Evolutionary conservation across 1,284 basidiomycete genomes (phyloP).

Genomic region (Baeospora myosura): DNA sequence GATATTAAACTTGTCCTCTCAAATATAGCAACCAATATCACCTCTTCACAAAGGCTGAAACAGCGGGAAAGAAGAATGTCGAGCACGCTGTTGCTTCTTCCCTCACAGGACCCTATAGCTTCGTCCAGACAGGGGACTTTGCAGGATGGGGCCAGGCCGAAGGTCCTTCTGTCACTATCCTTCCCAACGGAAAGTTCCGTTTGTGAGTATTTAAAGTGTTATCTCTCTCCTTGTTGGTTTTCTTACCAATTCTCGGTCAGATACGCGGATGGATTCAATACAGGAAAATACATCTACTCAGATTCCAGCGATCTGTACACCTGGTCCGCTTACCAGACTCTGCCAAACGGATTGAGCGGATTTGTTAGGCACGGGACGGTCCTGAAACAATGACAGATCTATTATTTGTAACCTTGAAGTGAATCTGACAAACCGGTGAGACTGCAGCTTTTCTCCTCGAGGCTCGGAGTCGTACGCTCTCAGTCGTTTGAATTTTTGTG

Average conservation of each 20-base stretch:
- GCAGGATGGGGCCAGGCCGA: conserved; percentile 30
- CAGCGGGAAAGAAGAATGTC: conserved; percentile 23
- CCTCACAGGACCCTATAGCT: conserved; percentile 27
- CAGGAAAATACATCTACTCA: conserved; percentile 26
- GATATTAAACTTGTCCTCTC: neutral
- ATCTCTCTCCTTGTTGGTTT: neutral
- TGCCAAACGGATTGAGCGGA: conserved; percentile 23
- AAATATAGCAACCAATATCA: conserved; percentile 24
- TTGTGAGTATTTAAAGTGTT: conserved; percentile 17
- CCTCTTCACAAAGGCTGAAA: conserved; percentile 27
- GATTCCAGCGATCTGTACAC: conserved; percentile 26
- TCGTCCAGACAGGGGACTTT: conserved; percentile 27
- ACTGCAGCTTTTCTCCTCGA: no score
- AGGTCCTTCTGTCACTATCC: conserved; percentile 23
- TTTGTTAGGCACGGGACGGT: conserved; percentile 27
- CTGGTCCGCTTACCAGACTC: conserved; percentile 23
- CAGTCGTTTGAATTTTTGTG: no score
- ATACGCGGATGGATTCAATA: conserved; percentile 25
- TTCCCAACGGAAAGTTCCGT: conserved; percentile 26
- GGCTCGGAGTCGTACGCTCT: no score
- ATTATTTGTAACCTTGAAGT: no score
- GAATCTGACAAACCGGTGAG: no score
- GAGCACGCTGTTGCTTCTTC: conserved; percentile 29
- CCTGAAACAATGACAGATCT: conserved; percentile 24
- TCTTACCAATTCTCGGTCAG: conserved; percentile 10